Percentiles rank a stretch among this genome's conserved stretches.
Conservation (phyloP, 2,329 filamentous ascomycete genomes). For the Didymosphaeria variabile region DNA sequence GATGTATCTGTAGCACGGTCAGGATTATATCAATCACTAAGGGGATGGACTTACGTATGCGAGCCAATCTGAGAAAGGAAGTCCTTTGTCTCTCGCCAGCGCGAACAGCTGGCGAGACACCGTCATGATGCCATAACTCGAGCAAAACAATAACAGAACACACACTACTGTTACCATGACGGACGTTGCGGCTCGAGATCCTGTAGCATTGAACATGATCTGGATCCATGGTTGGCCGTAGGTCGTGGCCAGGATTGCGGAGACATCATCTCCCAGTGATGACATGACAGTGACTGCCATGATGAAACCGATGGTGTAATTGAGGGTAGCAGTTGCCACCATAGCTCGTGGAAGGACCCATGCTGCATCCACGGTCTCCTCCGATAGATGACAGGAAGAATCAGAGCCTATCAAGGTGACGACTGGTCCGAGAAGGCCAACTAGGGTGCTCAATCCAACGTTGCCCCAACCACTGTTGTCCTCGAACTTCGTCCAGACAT, state of each 20-base stretch:
- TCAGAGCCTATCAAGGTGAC: conserved; percentile 43
- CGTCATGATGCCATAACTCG: conserved; percentile 35
- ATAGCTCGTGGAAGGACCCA: conserved; percentile 50
- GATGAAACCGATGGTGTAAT: too few relatives aligned
- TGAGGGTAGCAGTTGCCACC: conserved; percentile 46
- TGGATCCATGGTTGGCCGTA: conserved; percentile 38
- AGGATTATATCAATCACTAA: conserved; percentile 7
- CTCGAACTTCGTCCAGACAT: too few relatives aligned
- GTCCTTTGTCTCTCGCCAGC: conserved; percentile 42
- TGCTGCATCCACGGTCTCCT: conserved; percentile 47
- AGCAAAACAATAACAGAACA: conserved; percentile 22
- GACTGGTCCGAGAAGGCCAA: too few relatives aligned
- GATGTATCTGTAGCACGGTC: conserved; percentile 25
- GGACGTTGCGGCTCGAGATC: conserved; percentile 31
- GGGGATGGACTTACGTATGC: conserved; percentile 20
- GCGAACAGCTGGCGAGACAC: conserved; percentile 47
- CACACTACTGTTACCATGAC: conserved; percentile 38
- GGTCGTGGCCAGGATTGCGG: conserved; percentile 19
- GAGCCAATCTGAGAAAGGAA: conserved; percentile 23
- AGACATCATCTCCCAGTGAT: conserved; percentile 26
- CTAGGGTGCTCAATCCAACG: too few relatives aligned
- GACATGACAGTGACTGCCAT: too few relatives aligned
- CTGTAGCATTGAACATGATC: conserved; percentile 35
- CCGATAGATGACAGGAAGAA: conserved; percentile 40
- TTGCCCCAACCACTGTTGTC: too few relatives aligned